Base-by-base conservation (phyloP, 129 eudicot species). In the Flaveria sonorensis region DNA sequence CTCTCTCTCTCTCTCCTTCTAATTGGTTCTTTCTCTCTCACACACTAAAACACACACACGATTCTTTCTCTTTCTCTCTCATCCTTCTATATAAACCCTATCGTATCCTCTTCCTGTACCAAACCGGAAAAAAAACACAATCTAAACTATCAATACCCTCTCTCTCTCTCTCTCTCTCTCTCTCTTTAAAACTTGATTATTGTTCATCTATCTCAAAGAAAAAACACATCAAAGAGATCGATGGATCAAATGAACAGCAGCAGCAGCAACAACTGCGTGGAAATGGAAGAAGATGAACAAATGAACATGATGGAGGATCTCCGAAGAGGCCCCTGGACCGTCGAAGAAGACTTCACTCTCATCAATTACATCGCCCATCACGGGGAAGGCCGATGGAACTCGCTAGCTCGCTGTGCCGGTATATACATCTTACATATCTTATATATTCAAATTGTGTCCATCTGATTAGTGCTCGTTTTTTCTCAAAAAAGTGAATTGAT, bases 351-450 rank as follows among this genome's bases (percentile, higher is more conserved):
- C 72, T 83, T 93, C 18, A 81, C 93, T 11, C 97, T 93, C 83
- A 87, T 87, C 74, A 93, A 93, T 71, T 91, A 89, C 79, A 85
- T 93, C 73, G 92, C 97, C 30, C 90, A 81, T 50, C 92, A 93
- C 21, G 97, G 98, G 11, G 98, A 93, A 87, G 98, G 98, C 52
- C 90, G 96, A 0, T 93, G 98, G 98, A 93, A 93, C 47, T 84
- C 98, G 15, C 97, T 93, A 0, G 97, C 97, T 77, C 92, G 92
- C 39, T 90, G 86, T 48, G 96, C 98, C 7, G 98, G 98, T 93
- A 88, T 11, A 3, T 48, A 11, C 19, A 20, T 36, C 11, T 39
- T 51, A 67, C 1, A 1, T 24, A 24, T 24, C n/a, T n/a, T n/a
- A 1, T 1, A 24, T 24, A 4, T 28, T 3, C 4, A 28, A 3